Base-by-base conservation (phyloP, 2,329 filamentous ascomycete species). In the Celoporthe dispersa region DNA sequence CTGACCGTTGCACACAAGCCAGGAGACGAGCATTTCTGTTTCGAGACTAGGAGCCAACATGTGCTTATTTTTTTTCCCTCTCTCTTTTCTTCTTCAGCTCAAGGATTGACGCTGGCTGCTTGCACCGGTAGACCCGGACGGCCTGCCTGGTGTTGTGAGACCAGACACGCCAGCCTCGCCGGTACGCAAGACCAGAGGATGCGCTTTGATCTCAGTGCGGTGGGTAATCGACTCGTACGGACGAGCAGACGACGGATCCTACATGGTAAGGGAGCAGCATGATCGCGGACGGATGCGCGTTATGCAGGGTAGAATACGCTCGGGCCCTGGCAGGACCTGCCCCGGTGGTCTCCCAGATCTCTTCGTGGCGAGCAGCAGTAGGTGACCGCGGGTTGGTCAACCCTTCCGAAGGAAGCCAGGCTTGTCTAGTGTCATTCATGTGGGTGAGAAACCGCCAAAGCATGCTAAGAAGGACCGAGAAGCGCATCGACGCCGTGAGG, bases 211-310 rank as follows among this genome's bases (percentile, higher is more conserved):
- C n/a, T n/a, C n/a, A n/a, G n/a, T n/a, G n/a, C n/a, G 19, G 19
- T 12, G 6, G 8, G 19, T 12, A 33, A 41, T 41, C 39, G 39
- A 19, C 8, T 19, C 2, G 39, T 41, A 41, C 2, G 12, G 12
- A 14, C 28, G 41, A 31, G 59, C 39, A 28, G 19, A 28, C 51
- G 61, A 68, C 33, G 61, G 48, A 14, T 41, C 16, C 39, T 41
- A n/a, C n/a, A n/a, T 65, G 53, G 53, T 68, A 61, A 68, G 64
- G 31, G 25, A 48, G 55, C 66, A 70, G 55, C 25, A n/a, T 33
- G 14, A 11, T 28, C 48, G 19, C 12, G 28, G n/a, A 22, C 19
- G 19, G 41, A 35, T 3, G 62, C 62, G 51, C 41, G 8, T 28
- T 16, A 55, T 6, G n/a, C 25, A 55, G 25, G 16, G n/a, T 12